Percentiles rank a stretch among this genome's conserved stretches.
Evolutionary conservation across 2,329 filamentous ascomycete species (phyloP).

Genomic region (Aspergillus brunneoviolaceus): DNA sequence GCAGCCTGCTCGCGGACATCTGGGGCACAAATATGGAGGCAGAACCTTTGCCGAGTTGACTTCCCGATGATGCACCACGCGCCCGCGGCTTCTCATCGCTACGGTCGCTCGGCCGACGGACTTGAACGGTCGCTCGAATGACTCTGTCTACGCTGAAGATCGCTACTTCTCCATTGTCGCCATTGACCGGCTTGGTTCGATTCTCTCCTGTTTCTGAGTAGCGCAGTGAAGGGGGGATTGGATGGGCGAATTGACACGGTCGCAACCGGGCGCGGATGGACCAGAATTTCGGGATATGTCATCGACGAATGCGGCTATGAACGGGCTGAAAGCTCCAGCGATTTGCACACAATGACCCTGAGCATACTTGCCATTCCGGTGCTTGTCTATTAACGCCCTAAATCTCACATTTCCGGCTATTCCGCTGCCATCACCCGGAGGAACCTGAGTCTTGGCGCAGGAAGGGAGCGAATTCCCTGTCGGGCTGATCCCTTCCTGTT

Average conservation of each 20-base stretch:
- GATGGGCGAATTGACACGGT: slow-evolving; percentile 15
- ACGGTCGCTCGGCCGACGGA: background rate
- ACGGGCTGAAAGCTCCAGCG: slow-evolving; percentile 2
- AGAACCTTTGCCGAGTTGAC: background rate
- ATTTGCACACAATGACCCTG: background rate
- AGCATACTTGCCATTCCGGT: background rate
- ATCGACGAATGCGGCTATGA: slow-evolving; percentile 22
- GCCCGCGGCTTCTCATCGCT: background rate
- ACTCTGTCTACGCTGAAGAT: background rate
- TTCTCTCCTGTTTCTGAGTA: slow-evolving; percentile 5
- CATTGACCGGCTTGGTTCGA: background rate
- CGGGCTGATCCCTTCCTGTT: background rate
- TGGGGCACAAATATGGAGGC: background rate
- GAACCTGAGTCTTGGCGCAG: slow-evolving; percentile 3
- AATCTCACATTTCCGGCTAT: slow-evolving; percentile 1
- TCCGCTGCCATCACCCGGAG: background rate
- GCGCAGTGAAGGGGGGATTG: background rate
- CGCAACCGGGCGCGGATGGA: slow-evolving; percentile 19
- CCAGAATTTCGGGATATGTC: background rate
- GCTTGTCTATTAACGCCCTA: background rate
- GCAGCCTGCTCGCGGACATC: too few relatives aligned
- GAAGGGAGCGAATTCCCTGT: background rate
- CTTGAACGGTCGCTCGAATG: background rate
- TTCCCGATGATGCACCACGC: background rate
- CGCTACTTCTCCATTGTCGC: background rate